Evolutionary conservation across 805 yeast species (phyloP).

Genomic region (Wickerhamomyces bovis): DNA sequence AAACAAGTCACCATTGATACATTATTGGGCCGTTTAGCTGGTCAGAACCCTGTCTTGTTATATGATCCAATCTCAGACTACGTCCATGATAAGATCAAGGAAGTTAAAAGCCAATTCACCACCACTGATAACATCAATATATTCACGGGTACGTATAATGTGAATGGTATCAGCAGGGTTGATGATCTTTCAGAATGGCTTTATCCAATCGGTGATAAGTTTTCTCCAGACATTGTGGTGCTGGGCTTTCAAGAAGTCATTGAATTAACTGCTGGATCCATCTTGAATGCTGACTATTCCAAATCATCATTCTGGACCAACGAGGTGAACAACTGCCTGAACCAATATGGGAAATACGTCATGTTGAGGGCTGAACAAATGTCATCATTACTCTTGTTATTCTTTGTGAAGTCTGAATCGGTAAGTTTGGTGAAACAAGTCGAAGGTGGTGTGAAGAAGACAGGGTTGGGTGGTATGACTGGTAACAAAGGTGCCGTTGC

Average conservation of each 20-base stretch:
- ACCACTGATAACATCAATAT: slow-evolving; percentile 53
- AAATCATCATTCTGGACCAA: slow-evolving; percentile 76
- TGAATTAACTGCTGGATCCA: slow-evolving; percentile 87
- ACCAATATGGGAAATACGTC: slow-evolving; percentile 50
- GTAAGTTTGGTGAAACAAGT: slow-evolving; percentile 64
- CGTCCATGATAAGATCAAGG: slow-evolving; percentile 57
- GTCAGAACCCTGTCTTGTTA: slow-evolving; percentile 63
- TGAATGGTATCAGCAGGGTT: slow-evolving; percentile 62
- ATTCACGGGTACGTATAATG: slow-evolving; percentile 81
- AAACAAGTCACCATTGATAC: slow-evolving; percentile 89
- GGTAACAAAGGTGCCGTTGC: slow-evolving; percentile 98
- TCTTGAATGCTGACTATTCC: slow-evolving; percentile 78
- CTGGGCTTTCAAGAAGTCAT: slow-evolving; percentile 93
- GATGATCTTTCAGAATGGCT: slow-evolving; percentile 71
- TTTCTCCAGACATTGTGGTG: slow-evolving; percentile 74
- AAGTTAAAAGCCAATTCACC: slow-evolving; percentile 43
- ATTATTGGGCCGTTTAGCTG: slow-evolving; percentile 72
- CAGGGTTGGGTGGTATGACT: slow-evolving; percentile 94
- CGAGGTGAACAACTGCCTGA: slow-evolving; percentile 55
- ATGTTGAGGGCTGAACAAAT: slow-evolving; percentile 69
- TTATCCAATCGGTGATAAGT: slow-evolving; percentile 60
- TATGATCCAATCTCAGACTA: slow-evolving; percentile 87
- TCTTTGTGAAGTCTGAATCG: slow-evolving; percentile 51
- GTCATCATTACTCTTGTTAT: slow-evolving; percentile 59
- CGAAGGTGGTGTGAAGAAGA: slow-evolving; percentile 90